These are phyloP conservation scores for Microascus cirrosus DNA, from an alignment of 2,329 filamentous ascomycete genomes.

Conservation along the genomic window DNA sequence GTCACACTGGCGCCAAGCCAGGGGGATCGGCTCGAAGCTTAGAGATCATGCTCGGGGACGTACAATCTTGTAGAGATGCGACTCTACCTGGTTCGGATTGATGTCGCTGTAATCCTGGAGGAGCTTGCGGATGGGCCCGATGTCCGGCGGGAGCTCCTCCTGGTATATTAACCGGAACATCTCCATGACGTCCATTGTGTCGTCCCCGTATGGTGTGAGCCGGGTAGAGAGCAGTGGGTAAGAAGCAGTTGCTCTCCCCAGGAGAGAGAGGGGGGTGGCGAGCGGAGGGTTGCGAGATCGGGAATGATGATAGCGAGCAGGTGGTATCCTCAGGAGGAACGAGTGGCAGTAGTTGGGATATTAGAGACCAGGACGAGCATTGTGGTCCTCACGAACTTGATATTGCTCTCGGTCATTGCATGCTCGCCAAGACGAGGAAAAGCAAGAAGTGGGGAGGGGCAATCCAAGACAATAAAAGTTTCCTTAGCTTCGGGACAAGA, in stretches of 20 bases:
- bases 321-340: background rate
- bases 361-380: background rate
- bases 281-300: background rate
- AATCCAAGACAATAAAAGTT: background rate
- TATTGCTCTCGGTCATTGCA: background rate
- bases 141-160: slow-evolving; percentile 20
- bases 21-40: background rate
- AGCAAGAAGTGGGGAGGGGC: background rate
- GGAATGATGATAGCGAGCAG: background rate
- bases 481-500: background rate
- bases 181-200: slow-evolving; percentile 9
- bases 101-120: slow-evolving; percentile 27
- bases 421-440: background rate
- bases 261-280: background rate
- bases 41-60: background rate
- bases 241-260: too few relatives aligned
- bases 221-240: background rate
- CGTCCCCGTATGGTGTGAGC: background rate
- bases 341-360: background rate
- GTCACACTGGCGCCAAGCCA: background rate
- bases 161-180: slow-evolving; percentile 10
- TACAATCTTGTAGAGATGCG: slow-evolving; percentile 10
- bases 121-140: slow-evolving; percentile 21
- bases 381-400: background rate
- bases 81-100: slow-evolving; percentile 19